Base-by-base conservation (phyloP, 768 basidiomycete species). In the Termitomyces titanicus region DNA sequence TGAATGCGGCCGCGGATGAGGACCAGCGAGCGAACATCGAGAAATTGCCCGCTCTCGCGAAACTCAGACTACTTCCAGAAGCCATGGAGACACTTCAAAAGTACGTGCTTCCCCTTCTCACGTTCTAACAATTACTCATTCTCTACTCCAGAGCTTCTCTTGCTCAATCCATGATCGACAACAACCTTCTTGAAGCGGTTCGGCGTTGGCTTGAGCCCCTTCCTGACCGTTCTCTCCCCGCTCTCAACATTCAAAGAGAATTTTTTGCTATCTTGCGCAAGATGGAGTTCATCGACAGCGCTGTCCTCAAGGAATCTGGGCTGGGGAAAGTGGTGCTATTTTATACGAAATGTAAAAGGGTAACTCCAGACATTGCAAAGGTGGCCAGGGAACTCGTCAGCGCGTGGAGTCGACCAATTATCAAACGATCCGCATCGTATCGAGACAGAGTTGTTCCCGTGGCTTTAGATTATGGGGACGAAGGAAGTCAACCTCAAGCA, bases 291-390 rank as follows among this genome's bases (percentile, higher is more conserved):
- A 94, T 98, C 66, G 96, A 98, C 72, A 85, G 86, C 31, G 71
- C 84, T 18, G 91, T 92, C 5, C 86, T 99, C 63, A 96, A 95
- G 68, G 92, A 96, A 67, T 91, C 91, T 1, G 85, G 86, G 0
- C 79, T 99, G 4, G 97, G 97, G 15, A 87, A 88, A 55, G 81
- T 98, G 62, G 78, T 98, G 37, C 74, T 96, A 27, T 98, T 98
- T 73, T 99, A 99, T 78, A 96, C 94, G 22, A 94, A 94, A 66
- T 92, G 89, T 78, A 92, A 89, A 68, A 88, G 93, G 43, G 93
- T 94, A 45, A 87, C 88, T 4, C 80, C 89, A 0, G 85, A 88
- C 50, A 87, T 99, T 53, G 72, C 77, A n/a, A 85, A 91, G 51
- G 82, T 84, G 40, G 95, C 96, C 10, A 82, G 87, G 58, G 84